Evolutionary conservation across 768 basidiomycete genomes (phyloP).

Genomic region (Tulasnella sp.): DNA sequence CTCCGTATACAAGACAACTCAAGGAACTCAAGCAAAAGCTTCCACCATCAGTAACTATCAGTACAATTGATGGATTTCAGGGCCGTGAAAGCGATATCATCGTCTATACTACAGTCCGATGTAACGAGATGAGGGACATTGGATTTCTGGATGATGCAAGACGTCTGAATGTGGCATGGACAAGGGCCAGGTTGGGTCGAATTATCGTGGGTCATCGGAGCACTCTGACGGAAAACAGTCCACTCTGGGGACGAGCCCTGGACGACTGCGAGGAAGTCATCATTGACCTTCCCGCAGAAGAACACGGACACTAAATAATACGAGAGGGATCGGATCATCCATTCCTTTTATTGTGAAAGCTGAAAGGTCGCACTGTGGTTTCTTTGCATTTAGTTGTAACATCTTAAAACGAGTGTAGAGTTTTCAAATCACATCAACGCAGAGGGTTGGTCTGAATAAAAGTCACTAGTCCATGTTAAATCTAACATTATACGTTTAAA

Average conservation of each 20-base stretch:
- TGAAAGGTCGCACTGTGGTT: no score
- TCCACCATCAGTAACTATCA: constrained; percentile 27
- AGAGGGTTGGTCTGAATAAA: no score
- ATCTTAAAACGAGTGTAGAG: no score
- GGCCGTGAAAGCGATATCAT: constrained; percentile 56
- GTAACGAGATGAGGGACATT: constrained; percentile 45
- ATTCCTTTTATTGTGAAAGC: no score
- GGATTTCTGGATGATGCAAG: constrained; percentile 52
- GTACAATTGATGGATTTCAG: constrained; percentile 53
- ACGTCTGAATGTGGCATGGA: constrained; percentile 59
- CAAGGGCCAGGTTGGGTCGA: constrained; percentile 43
- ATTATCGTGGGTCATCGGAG: constrained; percentile 46
- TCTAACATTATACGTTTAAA: no score
- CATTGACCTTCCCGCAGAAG: no score
- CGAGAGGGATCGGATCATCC: no score
- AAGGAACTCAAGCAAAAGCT: constrained; percentile 32
- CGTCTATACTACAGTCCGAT: constrained; percentile 51
- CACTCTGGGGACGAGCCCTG: constrained; percentile 42
- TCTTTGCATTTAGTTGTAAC: no score
- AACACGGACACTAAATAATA: no score
- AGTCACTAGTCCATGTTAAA: no score
- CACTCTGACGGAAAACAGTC: constrained; percentile 34
- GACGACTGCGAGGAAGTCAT: not conserved
- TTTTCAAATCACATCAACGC: no score
- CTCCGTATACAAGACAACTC: constrained; percentile 49